A percentile compares a stretch with the other conserved stretches of the same genome.
Conservation (phyloP, 768 basidiomycete species). For the Xerocomellus dryophilus region DNA sequence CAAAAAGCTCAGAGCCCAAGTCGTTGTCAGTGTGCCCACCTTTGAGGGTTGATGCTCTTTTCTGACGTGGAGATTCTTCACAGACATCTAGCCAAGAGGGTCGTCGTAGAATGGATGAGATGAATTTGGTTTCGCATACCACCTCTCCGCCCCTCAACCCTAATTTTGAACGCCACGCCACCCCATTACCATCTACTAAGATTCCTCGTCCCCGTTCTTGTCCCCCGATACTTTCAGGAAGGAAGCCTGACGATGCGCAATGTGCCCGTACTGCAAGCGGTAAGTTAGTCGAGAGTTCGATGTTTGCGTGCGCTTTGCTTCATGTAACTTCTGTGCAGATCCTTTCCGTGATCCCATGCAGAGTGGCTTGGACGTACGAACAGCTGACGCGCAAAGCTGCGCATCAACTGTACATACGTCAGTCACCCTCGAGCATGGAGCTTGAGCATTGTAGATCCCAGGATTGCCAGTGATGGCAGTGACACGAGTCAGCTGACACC, state of each 20-base stretch:
- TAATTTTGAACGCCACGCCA: too few species aligned
- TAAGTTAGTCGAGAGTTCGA: background rate
- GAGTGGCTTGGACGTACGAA: constrained; percentile 16
- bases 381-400: background rate
- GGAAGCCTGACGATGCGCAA: background rate
- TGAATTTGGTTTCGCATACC: too few species aligned
- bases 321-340: background rate
- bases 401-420: constrained; percentile 3
- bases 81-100: too few species aligned
- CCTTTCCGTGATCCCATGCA: background rate
- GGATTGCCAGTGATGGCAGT: background rate
- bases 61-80: too few species aligned
- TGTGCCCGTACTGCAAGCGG: background rate
- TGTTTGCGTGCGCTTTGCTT: too few species aligned
- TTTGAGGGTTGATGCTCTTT: too few species aligned
- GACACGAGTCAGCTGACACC: too few species aligned
- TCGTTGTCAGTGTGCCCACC: background rate
- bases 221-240: background rate
- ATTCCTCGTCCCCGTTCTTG: background rate
- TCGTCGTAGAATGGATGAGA: too few species aligned
- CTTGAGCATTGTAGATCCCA: background rate
- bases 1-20: background rate
- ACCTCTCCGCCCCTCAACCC: too few species aligned
- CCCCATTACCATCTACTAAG: too few species aligned
- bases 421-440: background rate